A percentile compares a stretch with the other conserved stretches of the same genome.
phyloP scores from a whole-genome alignment of 768 basidiomycete genomes.

The Lentinula aciculospora region DNA sequence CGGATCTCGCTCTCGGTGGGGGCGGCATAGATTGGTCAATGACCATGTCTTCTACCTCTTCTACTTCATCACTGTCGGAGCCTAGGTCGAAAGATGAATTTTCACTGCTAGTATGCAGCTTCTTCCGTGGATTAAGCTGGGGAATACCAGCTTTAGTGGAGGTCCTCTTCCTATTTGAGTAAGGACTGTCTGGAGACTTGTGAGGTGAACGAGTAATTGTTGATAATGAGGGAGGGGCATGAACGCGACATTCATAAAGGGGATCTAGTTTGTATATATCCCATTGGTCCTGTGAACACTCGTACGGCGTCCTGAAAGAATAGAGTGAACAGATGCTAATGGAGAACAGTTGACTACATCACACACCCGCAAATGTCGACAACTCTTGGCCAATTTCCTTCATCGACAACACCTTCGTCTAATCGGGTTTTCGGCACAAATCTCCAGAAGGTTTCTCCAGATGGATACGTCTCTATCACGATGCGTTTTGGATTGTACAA shows the following conservation, averaged over 20 bases:
- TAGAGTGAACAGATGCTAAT: slow-evolving; percentile 1
- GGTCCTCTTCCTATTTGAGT: neutral
- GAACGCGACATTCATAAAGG: slow-evolving; percentile 61
- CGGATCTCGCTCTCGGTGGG: slow-evolving; percentile 12
- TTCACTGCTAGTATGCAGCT: slow-evolving; percentile 8
- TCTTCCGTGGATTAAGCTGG: slow-evolving; percentile 10
- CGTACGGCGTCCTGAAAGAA: slow-evolving; percentile 35
- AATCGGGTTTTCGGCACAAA: slow-evolving; percentile 68
- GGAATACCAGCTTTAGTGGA: neutral
- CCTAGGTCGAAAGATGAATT: neutral
- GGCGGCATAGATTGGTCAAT: slow-evolving; percentile 27
- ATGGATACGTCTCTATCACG: slow-evolving; percentile 60
- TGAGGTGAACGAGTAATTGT: slow-evolving; percentile 22
- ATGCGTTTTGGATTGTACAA: slow-evolving; percentile 60
- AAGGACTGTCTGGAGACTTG: slow-evolving; percentile 5
- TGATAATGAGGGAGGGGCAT: slow-evolving; percentile 28
- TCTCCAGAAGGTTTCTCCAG: slow-evolving; percentile 60
- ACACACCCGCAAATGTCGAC: slow-evolving; percentile 63
- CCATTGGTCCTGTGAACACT: slow-evolving; percentile 75
- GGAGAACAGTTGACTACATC: neutral
- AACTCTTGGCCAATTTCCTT: slow-evolving; percentile 66
- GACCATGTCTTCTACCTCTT: slow-evolving; percentile 48
- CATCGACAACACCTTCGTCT: slow-evolving; percentile 53
- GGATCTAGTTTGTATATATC: slow-evolving; percentile 82
- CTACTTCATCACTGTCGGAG: slow-evolving; percentile 17